Base-by-base conservation (phyloP, 2,329 filamentous ascomycete genomes). In the Grosmannia serpens region DNA sequence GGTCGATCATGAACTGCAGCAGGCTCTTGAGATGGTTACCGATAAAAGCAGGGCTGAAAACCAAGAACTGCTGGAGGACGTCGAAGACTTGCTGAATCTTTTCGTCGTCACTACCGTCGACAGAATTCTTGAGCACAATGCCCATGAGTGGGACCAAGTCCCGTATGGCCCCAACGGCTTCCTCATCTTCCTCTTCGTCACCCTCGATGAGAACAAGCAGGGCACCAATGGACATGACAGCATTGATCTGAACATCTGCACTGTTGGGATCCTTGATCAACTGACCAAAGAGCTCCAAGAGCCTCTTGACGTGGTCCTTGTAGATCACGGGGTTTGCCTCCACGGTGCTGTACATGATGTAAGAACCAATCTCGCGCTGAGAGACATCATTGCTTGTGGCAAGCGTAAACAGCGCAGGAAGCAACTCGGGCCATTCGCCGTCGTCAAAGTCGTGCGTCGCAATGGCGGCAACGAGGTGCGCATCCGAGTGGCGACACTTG, bases 61-160 rank as follows among this genome's bases (percentile, higher is more conserved):
- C 88, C 57, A 99, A 82, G 67, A 96, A 86, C 55, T 89, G 94
- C 77, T 97, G 94, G 82, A 97, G 96, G 64, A 96, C 91, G 70
- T 97, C 94, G 66, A 97, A 99, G 29, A 90, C 84, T 69, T 92
- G 86, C 78, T 92, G 89, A 65, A 88, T 86, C 70, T 88, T 87
- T 69, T 96, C 91, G 66, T 96, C 91, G 66, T 96, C 88, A 59
- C 83, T 82, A 59, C 82, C 81, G 66, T 90, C 82, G 60, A 97
- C 88, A 29, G 88, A 84, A 62, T 86, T 81, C 79, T 96, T 94
- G 64, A 97, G 80, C 13, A 96, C 89, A 63, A 85, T 82, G 60
- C 97, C 92, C 87, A 97, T 94, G 67, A 83, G 76, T 13, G 94
- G 92, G 61, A 97, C 81, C 58, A 94, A 83, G 63, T 81, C 78